Percentiles rank a stretch among this genome's conserved stretches.
Conservation (phyloP, 179 eudicot species). For the Actinidia polygama region DNA sequence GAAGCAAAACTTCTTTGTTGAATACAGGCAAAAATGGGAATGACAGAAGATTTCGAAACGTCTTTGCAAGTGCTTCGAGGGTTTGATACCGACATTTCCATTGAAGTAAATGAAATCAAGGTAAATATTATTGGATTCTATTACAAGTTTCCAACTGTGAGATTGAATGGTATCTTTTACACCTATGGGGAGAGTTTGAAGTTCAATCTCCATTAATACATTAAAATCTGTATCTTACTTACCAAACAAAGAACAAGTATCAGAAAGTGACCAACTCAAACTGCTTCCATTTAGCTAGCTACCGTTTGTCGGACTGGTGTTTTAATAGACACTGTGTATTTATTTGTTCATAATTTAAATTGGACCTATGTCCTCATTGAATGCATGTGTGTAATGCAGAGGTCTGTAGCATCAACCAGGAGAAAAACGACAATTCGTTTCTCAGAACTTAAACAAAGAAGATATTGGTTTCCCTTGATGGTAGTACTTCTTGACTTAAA, state of each 20-base stretch:
- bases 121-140: constrained; percentile 32
- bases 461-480: constrained; percentile 97
- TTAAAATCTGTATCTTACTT: background rate
- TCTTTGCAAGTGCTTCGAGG: constrained; percentile 99
- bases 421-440: constrained; percentile 80
- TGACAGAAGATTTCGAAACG: constrained; percentile 90
- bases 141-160: background rate
- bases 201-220: background rate
- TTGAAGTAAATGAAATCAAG: constrained; percentile 95
- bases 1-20: constrained; percentile 19
- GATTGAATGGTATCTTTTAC: background rate
- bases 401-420: constrained; percentile 83
- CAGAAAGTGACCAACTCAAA: background rate
- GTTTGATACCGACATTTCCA: constrained; percentile 84
- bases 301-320: background rate
- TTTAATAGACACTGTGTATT: background rate
- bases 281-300: background rate
- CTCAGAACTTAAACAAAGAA: constrained; percentile 78
- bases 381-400: constrained; percentile 43
- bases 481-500: constrained; percentile 34
- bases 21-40: constrained; percentile 91
- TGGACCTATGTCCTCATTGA: background rate
- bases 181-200: background rate
- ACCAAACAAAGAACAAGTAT: background rate
- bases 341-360: background rate